phyloP scores from a whole-genome alignment of 2,329 filamentous ascomycete genomes.

The Aspergillus chevalieri region DNA sequence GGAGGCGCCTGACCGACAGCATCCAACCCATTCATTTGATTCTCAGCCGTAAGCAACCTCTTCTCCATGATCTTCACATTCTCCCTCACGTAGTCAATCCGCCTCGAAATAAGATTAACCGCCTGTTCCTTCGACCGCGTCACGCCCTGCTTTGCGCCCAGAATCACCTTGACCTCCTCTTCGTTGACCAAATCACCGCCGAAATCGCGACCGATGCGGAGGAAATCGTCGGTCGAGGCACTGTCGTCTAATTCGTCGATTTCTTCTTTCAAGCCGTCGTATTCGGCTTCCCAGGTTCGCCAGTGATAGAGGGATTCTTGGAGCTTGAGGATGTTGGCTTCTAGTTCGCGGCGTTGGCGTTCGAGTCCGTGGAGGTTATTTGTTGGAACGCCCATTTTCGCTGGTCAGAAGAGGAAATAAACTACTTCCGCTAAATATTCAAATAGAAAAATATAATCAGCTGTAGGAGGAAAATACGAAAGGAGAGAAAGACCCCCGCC shows the following conservation, averaged over 20 bases:
- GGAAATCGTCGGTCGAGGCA: slow-evolving; percentile 50
- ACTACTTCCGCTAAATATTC: not conserved
- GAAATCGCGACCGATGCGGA: slow-evolving; percentile 40
- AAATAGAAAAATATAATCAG: not conserved
- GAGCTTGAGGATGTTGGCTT: slow-evolving; percentile 68
- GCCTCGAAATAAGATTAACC: slow-evolving; percentile 60
- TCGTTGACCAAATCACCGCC: slow-evolving; percentile 39
- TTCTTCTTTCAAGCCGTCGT: slow-evolving; percentile 81
- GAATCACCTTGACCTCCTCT: slow-evolving; percentile 51
- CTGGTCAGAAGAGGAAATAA: not conserved
- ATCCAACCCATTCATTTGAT: slow-evolving; percentile 58
- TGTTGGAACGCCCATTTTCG: slow-evolving; percentile 29
- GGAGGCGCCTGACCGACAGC: slow-evolving; percentile 54
- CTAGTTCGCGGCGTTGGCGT: slow-evolving; percentile 66
- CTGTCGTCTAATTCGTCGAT: slow-evolving; percentile 53
- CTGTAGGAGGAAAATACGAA: not conserved
- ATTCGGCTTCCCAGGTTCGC: slow-evolving; percentile 87
- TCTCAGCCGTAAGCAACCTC: slow-evolving; percentile 61
- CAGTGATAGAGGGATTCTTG: slow-evolving; percentile 75
- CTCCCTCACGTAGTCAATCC: slow-evolving; percentile 82
- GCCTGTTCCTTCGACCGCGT: slow-evolving; percentile 58
- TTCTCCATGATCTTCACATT: slow-evolving; percentile 72
- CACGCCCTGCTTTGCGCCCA: slow-evolving; percentile 39
- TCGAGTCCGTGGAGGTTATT: slow-evolving; percentile 64
- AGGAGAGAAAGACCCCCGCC: slow-evolving; percentile 3